Evolutionary conservation across 768 basidiomycete genomes (phyloP), one percentile per base, ranked within the genome.

Genomic region (Tricholoma furcatifolium): DNA sequence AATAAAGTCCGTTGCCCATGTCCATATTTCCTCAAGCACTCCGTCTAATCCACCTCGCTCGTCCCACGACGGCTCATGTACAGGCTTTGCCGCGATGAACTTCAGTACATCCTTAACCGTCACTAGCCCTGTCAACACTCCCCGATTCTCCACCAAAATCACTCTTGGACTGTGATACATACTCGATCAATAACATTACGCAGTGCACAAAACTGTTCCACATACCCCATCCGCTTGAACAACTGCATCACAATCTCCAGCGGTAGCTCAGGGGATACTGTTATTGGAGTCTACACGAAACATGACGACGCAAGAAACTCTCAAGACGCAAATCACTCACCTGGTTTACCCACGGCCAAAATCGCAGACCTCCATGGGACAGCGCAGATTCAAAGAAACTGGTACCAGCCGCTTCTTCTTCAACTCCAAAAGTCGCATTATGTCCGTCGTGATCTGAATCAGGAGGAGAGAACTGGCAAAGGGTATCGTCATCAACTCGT

Each of bases 171-270:
- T 98, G 57, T 27, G 27, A 27, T 4, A 4, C 20, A 42, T 42
- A 54, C 15, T 32, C 30, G 14, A 51, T 42, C 18, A 54, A 47
- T 36, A 51, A 27, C n/a, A 43, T 24, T 10, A 7, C 14, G 24
- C 9, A 47, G 17, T 27, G 48, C 41, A 57, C 31, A 17, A 45
- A 39, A 40, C 58, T 44, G 17, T 27, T 51, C 32, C 12, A 77
- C 92, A 60, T 63, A 97, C 97, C 97, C 97, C 88, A 99, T 91
- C 42, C 93, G 82, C 66, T 96, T 92, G 78, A 98, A 99, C 23
- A 99, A 72, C 65, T 99, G 93, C 89, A 97, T 93, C 7, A 95
- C 93, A 50, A 98, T 93, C 68, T 99, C 97, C 39, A 99, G 75
- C 0, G 94, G 93, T 36, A 97, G 79, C 57, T 91, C 91, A 1